phyloP scores from a whole-genome alignment of 257 asterid species.

The Coffea canephora region DNA sequence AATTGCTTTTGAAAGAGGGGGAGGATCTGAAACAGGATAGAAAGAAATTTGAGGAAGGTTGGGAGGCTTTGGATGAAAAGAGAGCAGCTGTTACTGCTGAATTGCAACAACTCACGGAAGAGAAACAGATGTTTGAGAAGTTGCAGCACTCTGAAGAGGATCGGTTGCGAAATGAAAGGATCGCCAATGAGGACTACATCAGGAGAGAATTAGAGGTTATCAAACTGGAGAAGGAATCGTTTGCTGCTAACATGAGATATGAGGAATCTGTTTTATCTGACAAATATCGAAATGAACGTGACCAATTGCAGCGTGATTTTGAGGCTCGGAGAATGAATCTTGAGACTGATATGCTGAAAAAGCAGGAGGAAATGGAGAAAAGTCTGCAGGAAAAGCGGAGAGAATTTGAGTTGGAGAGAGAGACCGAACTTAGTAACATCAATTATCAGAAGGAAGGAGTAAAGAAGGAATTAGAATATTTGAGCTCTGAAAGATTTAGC shows the following conservation, averaged over 20 bases:
- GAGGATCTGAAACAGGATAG: constrained; percentile 67
- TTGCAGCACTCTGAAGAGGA: constrained; percentile 43
- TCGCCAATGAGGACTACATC: constrained; percentile 47
- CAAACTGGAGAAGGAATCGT: constrained; percentile 63
- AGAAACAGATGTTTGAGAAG: constrained; percentile 46
- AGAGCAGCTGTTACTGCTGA: constrained; percentile 47
- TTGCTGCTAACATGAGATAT: constrained; percentile 61
- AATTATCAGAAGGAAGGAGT: constrained; percentile 44
- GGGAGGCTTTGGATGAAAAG: constrained; percentile 82
- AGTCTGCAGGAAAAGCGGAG: constrained; percentile 50
- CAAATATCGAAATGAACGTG: constrained; percentile 43
- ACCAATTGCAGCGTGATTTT: constrained; percentile 48
- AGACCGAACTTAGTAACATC: constrained; percentile 38
- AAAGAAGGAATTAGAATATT: constrained; percentile 42
- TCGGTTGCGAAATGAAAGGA: constrained; percentile 50
- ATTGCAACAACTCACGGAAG: constrained; percentile 44
- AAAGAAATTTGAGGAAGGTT: constrained; percentile 71
- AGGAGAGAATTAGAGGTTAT: constrained; percentile 65
- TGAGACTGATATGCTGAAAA: constrained; percentile 62
- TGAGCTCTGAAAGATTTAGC: constrained; percentile 40
- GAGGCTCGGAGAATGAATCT: constrained; percentile 57
- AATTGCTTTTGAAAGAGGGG: constrained; percentile 52
- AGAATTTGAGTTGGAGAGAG: constrained; percentile 48
- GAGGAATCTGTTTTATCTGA: constrained; percentile 52
- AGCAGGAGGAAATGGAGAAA: constrained; percentile 59